Evolutionary conservation across 805 yeast genomes (phyloP), one percentile per base, ranked within the genome.

Genomic region (Candida suzukii): DNA sequence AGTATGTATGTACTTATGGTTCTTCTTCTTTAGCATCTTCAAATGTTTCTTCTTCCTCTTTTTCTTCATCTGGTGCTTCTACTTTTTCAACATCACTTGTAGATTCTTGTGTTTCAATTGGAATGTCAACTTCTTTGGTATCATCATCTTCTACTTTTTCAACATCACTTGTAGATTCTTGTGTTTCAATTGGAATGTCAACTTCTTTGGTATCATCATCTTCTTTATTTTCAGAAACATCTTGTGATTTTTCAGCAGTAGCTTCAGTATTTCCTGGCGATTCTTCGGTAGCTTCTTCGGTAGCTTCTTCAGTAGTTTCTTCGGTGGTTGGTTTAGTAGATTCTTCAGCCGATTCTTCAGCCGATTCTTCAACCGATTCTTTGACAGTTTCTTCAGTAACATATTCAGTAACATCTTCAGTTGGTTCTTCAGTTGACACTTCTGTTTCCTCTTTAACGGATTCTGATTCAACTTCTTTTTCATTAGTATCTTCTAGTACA

Each of bases 171-270:
- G n/a, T n/a, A n/a, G n/a, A n/a, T n/a, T n/a, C n/a, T n/a, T n/a
- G n/a, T n/a, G n/a, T n/a, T n/a, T n/a, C n/a, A n/a, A n/a, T n/a
- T n/a, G n/a, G n/a, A n/a, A n/a, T n/a, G n/a, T n/a, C n/a, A n/a
- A n/a, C n/a, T n/a, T n/a, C n/a, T n/a, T n/a, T n/a, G n/a, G n/a
- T n/a, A n/a, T n/a, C n/a, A n/a, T n/a, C n/a, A n/a, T n/a, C 10
- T 24, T 24, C 43, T 7, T 43, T 34, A 20, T 39, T 39, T 18
- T 47, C 48, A 39, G 48, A 51, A 18, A 51, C 54, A 17, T n/a
- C n/a, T n/a, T n/a, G n/a, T n/a, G n/a, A n/a, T 26, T 60, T 57
- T 35, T 51, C 56, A 1, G 55, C 58, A 18, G 30, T 14, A 25
- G n/a, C n/a, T n/a, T n/a, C n/a, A n/a, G n/a, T n/a, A n/a, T n/a